phyloP scores from a whole-genome alignment of 2,329 filamentous ascomycete species.

The Pestalotiopsis sp. region DNA sequence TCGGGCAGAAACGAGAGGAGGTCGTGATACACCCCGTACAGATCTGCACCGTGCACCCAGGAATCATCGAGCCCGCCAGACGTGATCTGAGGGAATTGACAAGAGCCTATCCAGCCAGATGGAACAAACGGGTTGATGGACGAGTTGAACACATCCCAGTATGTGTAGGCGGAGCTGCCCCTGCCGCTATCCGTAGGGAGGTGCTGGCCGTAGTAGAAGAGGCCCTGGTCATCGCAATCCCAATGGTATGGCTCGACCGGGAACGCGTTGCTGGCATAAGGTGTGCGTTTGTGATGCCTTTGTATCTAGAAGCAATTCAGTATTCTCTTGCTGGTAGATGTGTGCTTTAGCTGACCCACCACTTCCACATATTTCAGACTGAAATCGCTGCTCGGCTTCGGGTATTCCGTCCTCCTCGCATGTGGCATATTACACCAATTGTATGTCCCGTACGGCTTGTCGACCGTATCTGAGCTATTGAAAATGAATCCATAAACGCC shows the following conservation, averaged over 20 bases:
- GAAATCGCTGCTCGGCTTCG: conserved; percentile 55
- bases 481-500: conserved; percentile 77
- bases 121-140: conserved; percentile 68
- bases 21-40: conserved; percentile 76
- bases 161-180: conserved; percentile 52
- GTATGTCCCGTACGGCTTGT: conserved; percentile 63
- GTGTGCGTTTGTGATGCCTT: conserved; percentile 83
- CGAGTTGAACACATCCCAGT: conserved; percentile 67
- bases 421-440: conserved; percentile 92
- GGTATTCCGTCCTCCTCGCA: conserved; percentile 69
- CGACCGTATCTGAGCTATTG: conserved; percentile 64
- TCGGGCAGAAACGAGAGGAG: conserved; percentile 70
- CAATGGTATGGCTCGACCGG: conserved; percentile 73
- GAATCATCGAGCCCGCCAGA: conserved; percentile 72
- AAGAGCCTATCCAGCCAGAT: conserved; percentile 71
- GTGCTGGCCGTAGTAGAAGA: conserved; percentile 71
- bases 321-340: background rate
- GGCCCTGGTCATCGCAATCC: conserved; percentile 70
- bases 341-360: conserved; percentile 22
- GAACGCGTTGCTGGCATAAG: conserved; percentile 78
- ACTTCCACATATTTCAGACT: conserved; percentile 76
- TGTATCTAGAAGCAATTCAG: conserved; percentile 58
- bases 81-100: conserved; percentile 83
- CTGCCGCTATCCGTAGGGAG: conserved; percentile 44
- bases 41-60: conserved; percentile 74